Base-by-base conservation (phyloP, 768 basidiomycete genomes). In the Leccinum arenicola region DNA sequence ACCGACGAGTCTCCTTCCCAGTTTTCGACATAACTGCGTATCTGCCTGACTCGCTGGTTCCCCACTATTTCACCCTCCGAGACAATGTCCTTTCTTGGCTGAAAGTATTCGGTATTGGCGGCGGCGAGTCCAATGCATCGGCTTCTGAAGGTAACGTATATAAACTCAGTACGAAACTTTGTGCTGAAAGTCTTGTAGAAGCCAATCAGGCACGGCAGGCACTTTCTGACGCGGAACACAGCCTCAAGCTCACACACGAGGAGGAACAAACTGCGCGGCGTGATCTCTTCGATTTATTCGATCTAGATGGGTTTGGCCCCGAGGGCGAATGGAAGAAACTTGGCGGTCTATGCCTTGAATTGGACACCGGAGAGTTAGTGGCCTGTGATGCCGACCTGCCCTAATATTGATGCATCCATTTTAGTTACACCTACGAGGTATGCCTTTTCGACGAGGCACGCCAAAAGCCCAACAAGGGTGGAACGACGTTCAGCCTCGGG, bases 301-400 rank as follows among this genome's bases (percentile, higher is more conserved):
- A 85, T 59, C 74, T 73, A 9, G 71, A 84, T 19, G 82, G 81
- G 36, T 97, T 89, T 64, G 95, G 95, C 19, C 70, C 76, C 1
- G 79, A 91, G 27, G 96, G 93, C 52, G 93, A 97, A 75, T 99
- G 93, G 93, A 96, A 96, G 80, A 97, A 96, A 76, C 82, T 99
- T 6, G 89, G 95, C 21, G 82, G 84, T 6, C 77, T 80, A 1
- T 98, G 96, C 66, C 70, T 98, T 12, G 83, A 85, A 69, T 89
- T 86, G 69, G 84, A 95, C 55, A 79, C 83, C 5, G 96, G 97
- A 80, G 96, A 97, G 92, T 97, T 67, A 70, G 95, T 87, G 23
- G 40, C 54, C n/a, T 33, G 3, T 35, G 25, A 6, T 19, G 11
- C n/a, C 21, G 25, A 21, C 27, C 33, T n/a, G 3, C 1, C 17